These are phyloP conservation scores for Pseudogymnoascus sp. DNA, from an alignment of 2,329 filamentous ascomycete species.

Conservation along the genomic window DNA sequence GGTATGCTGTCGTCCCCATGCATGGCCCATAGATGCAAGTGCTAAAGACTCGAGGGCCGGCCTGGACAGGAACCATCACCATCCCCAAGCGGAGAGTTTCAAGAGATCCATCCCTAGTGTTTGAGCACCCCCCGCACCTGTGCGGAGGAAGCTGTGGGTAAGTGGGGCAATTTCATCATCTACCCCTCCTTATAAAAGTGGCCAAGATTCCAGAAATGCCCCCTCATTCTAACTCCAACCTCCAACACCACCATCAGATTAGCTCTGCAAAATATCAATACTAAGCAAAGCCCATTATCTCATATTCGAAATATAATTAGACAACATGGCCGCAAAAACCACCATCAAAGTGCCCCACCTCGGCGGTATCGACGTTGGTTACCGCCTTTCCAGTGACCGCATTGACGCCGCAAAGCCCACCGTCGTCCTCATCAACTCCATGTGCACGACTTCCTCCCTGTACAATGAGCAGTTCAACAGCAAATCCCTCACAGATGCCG, in stretches of 20 bases:
- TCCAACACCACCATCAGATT: not conserved
- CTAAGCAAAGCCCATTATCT: not conserved
- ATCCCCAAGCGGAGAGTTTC: not conserved
- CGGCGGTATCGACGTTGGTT: slow-evolving; percentile 40
- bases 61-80: not conserved
- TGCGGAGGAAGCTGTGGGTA: not conserved
- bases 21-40: not conserved
- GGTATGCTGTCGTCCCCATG: not conserved
- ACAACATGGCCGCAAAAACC: slow-evolving; percentile 30
- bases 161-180: not conserved
- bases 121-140: not conserved
- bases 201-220: not conserved
- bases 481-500: slow-evolving; percentile 32
- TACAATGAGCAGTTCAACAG: slow-evolving; percentile 39
- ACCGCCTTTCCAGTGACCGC: slow-evolving; percentile 28
- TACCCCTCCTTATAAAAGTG: not conserved
- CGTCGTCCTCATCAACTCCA: slow-evolving; percentile 44
- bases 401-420: slow-evolving; percentile 46
- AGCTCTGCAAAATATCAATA: not conserved
- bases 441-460: slow-evolving; percentile 42
- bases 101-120: not conserved
- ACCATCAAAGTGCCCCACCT: slow-evolving; percentile 41
- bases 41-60: not conserved
- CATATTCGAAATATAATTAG: not conserved
- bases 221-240: not conserved